Evolutionary conservation across 306 rosid genomes (phyloP).

Genomic region (Prunus davidiana): DNA sequence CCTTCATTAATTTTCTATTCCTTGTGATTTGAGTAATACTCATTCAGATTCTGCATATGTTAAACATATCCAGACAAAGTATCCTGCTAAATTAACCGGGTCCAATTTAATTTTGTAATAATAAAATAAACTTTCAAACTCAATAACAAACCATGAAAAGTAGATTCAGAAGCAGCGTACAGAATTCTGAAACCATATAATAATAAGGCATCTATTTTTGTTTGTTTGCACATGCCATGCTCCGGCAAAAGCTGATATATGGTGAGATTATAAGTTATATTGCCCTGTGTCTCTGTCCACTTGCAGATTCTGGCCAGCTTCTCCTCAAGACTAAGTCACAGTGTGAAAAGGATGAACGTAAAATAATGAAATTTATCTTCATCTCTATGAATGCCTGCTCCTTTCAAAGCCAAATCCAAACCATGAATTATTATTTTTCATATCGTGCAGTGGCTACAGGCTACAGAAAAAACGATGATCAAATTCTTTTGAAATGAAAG

Average conservation of each 20-base stretch:
- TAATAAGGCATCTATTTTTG: not conserved
- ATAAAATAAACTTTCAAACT: not conserved
- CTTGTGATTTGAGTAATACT: not conserved
- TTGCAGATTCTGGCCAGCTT: not conserved
- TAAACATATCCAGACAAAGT: not conserved
- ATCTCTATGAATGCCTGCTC: not conserved
- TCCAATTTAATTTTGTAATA: not conserved
- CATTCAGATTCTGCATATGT: not conserved
- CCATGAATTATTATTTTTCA: not conserved
- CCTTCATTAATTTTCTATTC: not conserved
- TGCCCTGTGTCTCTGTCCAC: not conserved
- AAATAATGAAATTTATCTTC: not conserved
- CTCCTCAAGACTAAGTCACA: slow-evolving; percentile 6
- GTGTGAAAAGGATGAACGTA: not conserved
- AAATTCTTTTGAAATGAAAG: too few species aligned
- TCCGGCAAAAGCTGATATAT: slow-evolving; percentile 4
- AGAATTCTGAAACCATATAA: not conserved
- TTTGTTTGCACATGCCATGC: not conserved
- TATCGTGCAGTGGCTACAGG: too few species aligned
- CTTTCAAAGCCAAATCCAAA: not conserved
- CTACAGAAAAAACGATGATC: too few species aligned
- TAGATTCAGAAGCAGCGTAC: not conserved
- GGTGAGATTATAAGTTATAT: not conserved
- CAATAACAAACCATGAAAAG: not conserved
- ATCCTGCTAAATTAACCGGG: not conserved